phyloP scores from a whole-genome alignment of 768 basidiomycete species.

The Udeniomyces megalosporus region DNA sequence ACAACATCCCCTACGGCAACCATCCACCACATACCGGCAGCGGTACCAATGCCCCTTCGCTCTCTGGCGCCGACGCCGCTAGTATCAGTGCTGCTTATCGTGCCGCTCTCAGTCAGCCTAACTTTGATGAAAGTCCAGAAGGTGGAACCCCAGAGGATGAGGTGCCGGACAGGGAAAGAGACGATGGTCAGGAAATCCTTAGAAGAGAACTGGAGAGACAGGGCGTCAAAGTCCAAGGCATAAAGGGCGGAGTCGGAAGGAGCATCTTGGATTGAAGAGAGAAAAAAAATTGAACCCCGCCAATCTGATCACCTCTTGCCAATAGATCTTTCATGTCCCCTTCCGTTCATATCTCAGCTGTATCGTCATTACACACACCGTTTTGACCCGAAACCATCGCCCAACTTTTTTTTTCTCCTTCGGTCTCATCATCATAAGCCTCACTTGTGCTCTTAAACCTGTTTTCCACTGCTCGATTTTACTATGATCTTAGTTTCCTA shows the following conservation, averaged over 20 bases:
- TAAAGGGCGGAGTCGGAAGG: constrained; percentile 2
- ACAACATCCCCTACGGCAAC: not conserved
- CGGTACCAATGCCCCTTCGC: not conserved
- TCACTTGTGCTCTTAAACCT: too few species aligned
- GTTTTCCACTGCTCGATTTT: too few species aligned
- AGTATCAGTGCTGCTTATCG: constrained; percentile 4
- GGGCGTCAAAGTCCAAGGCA: constrained; percentile 2
- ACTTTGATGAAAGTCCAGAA: not conserved
- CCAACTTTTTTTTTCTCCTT: too few species aligned
- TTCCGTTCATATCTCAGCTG: too few species aligned
- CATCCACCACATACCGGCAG: not conserved
- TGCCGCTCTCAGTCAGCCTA: constrained; percentile 4
- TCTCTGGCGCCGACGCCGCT: constrained; percentile 6
- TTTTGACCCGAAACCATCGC: too few species aligned
- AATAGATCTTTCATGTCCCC: too few species aligned
- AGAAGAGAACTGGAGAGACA: constrained; percentile 1
- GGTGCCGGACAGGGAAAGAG: not conserved
- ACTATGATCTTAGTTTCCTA: too few species aligned
- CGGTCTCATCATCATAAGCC: too few species aligned
- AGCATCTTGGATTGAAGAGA: not conserved
- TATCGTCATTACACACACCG: too few species aligned
- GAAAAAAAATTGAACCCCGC: too few species aligned
- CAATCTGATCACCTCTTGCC: too few species aligned
- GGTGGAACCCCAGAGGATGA: not conserved
- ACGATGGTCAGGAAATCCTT: not conserved